A percentile compares a stretch with the other conserved stretches of the same genome.
phyloP scores from a whole-genome alignment of 2,329 filamentous ascomycete genomes.

The Talaromyces rugulosus region DNA sequence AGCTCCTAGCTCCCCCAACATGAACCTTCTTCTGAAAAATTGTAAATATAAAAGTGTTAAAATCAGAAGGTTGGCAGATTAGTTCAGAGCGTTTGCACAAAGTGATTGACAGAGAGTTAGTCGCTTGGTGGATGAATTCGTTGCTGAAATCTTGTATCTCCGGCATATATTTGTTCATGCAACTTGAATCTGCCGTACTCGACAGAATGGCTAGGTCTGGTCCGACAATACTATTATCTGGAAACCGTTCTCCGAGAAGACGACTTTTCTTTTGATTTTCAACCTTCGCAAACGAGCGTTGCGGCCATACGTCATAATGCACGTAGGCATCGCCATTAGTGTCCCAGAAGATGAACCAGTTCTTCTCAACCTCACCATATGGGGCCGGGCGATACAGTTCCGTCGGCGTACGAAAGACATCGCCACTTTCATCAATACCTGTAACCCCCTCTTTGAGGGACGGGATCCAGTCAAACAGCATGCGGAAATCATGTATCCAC shows the following conservation, averaged over 20 bases:
- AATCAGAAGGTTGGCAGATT: slow-evolving; percentile 37
- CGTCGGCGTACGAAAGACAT: slow-evolving; percentile 40
- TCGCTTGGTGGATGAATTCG: slow-evolving; percentile 56
- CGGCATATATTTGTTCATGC: slow-evolving; percentile 47
- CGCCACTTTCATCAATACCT: not conserved
- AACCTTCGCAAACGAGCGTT: slow-evolving; percentile 48
- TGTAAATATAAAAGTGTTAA: slow-evolving; percentile 53
- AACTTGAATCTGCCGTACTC: slow-evolving; percentile 38
- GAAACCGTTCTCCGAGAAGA: slow-evolving; percentile 34
- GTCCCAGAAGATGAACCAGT: slow-evolving; percentile 62
- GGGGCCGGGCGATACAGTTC: slow-evolving; percentile 51
- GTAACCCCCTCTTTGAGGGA: slow-evolving; percentile 12
- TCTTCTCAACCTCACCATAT: slow-evolving; percentile 52
- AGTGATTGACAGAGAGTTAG: slow-evolving; percentile 55
- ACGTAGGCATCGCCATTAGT: slow-evolving; percentile 41
- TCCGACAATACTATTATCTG: slow-evolving; percentile 29
- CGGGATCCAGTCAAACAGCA: slow-evolving; percentile 43
- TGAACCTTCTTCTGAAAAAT: slow-evolving; percentile 53
- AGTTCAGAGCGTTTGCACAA: slow-evolving; percentile 49
- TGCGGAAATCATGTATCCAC: slow-evolving; percentile 53
- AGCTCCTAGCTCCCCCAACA: slow-evolving; percentile 39
- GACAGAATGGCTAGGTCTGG: slow-evolving; percentile 43
- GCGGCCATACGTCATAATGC: slow-evolving; percentile 52
- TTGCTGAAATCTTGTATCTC: slow-evolving; percentile 22
- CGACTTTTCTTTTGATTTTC: not conserved